phyloP scores from a whole-genome alignment of 306 rosid genomes.

The Begonia peltatifolia region DNA sequence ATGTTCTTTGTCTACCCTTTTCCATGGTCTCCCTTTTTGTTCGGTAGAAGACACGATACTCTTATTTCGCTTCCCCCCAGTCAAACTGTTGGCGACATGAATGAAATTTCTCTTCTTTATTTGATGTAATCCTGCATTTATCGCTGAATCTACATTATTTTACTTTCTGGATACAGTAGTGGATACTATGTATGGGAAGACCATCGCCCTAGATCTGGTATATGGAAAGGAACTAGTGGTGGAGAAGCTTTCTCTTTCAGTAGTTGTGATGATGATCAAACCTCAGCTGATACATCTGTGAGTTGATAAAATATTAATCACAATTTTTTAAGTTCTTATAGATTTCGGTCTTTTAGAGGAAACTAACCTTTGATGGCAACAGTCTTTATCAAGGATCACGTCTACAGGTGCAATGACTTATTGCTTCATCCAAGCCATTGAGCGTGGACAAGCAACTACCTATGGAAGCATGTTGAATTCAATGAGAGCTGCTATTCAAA shows the following conservation, averaged over 20 bases:
- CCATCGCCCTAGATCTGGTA: conserved; percentile 30
- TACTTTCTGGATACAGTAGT: neutral
- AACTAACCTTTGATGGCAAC: neutral
- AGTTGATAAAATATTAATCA: no score
- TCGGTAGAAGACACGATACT: no score
- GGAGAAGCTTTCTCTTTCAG: conserved; percentile 41
- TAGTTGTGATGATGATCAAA: conserved; percentile 39
- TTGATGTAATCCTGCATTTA: no score
- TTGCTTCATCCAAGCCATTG: conserved; percentile 43
- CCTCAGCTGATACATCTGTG: conserved; percentile 35
- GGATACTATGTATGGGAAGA: conserved; percentile 38
- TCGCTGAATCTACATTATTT: no score
- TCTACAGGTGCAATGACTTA: conserved; percentile 51
- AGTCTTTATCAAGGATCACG: conserved; percentile 34
- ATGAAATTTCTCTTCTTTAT: no score
- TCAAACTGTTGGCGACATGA: no score
- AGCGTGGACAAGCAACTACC: conserved; percentile 28
- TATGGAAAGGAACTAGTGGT: conserved; percentile 38
- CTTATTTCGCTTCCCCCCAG: no score
- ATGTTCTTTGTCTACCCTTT: no score
- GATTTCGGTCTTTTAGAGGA: no score
- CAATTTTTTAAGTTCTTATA: no score
- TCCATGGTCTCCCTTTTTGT: no score
- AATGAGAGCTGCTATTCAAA: conserved; percentile 25
- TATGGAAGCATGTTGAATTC: conserved; percentile 33